A percentile compares a stretch with the other conserved stretches of the same genome.
Evolutionary conservation across 257 asterid genomes (phyloP).

Genomic region (Penstemon davidsonii): DNA sequence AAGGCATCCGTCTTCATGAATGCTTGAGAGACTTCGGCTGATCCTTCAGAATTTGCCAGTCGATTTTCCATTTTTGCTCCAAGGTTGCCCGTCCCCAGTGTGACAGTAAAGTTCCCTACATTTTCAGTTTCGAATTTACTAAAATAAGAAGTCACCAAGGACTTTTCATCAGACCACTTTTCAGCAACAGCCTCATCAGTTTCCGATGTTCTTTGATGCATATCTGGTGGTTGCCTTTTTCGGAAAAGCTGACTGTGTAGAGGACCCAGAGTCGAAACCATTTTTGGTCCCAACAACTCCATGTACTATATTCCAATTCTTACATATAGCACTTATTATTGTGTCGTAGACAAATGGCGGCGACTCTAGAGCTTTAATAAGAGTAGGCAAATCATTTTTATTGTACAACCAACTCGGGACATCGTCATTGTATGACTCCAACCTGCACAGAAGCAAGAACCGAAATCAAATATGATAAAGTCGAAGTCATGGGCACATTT

Average conservation of each 20-base stretch:
- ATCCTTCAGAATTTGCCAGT: slow-evolving; percentile 72
- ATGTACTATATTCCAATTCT: slow-evolving; percentile 55
- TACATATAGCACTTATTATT: slow-evolving; percentile 49
- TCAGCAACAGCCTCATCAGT: slow-evolving; percentile 34
- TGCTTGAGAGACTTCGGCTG: slow-evolving; percentile 64
- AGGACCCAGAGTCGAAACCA: slow-evolving; percentile 39
- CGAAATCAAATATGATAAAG: slow-evolving; percentile 25
- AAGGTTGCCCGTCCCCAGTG: slow-evolving; percentile 38
- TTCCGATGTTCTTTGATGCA: slow-evolving; percentile 35
- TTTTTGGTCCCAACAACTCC: slow-evolving; percentile 46
- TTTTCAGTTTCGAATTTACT: slow-evolving; percentile 44
- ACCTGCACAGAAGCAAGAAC: slow-evolving; percentile 51
- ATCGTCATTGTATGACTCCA: slow-evolving; percentile 51
- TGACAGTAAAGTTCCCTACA: slow-evolving; percentile 32
- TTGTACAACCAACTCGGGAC: slow-evolving; percentile 57
- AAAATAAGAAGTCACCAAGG: slow-evolving; percentile 32
- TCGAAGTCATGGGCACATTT: slow-evolving; percentile 2
- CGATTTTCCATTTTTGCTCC: slow-evolving; percentile 46
- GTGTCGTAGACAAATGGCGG: slow-evolving; percentile 39
- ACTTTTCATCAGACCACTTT: slow-evolving; percentile 37
- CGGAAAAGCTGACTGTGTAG: slow-evolving; percentile 40
- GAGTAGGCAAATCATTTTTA: slow-evolving; percentile 55
- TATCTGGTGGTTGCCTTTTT: slow-evolving; percentile 27
- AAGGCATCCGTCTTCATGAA: slow-evolving; percentile 34
- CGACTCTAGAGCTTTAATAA: slow-evolving; percentile 66